Percentiles rank a stretch among this genome's conserved stretches.
These are phyloP conservation scores for Umbelopsis isabellina DNA, from an alignment of 192 early-diverging fungal species.

Conservation along the genomic window DNA sequence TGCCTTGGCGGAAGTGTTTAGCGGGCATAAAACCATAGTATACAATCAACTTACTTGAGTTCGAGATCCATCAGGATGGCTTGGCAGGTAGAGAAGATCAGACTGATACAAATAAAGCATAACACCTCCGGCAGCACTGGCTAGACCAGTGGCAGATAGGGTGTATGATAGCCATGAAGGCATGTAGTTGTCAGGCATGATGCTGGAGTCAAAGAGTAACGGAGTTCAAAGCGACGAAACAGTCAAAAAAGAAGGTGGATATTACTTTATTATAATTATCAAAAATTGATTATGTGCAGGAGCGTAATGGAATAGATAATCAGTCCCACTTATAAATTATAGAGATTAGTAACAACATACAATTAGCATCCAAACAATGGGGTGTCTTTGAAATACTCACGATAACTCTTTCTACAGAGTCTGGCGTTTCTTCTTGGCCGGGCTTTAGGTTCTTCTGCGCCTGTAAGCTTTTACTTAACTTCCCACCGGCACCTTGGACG, in stretches of 20 bases:
- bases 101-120: conserved; percentile 75
- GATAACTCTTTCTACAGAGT: neutral
- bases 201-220: conserved; percentile 2
- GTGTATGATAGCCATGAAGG: conserved; percentile 48
- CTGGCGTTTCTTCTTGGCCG: neutral
- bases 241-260: no score
- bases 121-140: conserved; percentile 46
- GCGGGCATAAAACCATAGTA: neutral
- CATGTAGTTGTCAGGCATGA: conserved; percentile 21
- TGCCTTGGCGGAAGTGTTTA: neutral
- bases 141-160: conserved; percentile 46
- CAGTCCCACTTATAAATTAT: no score
- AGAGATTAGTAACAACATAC: no score
- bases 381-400: neutral
- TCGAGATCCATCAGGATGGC: conserved; percentile 58
- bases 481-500: neutral
- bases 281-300: no score
- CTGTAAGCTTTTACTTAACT: conserved; percentile 5
- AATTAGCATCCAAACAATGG: no score
- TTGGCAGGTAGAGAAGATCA: conserved; percentile 79
- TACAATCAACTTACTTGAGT: conserved; percentile 36
- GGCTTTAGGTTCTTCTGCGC: conserved; percentile 2
- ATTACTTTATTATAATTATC: no score
- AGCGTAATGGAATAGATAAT: no score
- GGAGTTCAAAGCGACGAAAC: neutral